Percentiles rank a stretch among this genome's conserved stretches.
These are phyloP conservation scores for Entonaema liquescens DNA, from an alignment of 495 filamentous ascomycete genomes.

Conservation along the genomic window DNA sequence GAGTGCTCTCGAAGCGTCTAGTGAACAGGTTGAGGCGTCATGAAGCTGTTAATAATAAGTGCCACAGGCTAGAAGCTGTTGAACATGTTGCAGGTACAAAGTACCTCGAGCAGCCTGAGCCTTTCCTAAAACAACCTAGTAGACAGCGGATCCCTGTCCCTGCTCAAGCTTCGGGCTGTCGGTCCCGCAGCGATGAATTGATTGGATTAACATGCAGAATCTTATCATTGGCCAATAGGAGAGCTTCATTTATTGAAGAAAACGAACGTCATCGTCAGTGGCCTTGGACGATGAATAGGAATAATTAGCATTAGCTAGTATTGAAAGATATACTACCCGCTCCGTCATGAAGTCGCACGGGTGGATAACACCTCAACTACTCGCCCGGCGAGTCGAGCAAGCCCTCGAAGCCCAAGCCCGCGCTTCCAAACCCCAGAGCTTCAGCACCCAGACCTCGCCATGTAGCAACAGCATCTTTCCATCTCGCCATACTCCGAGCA, in stretches of 20 bases:
- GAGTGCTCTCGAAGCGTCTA: neutral
- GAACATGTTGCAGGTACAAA: neutral
- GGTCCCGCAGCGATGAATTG: conserved; percentile 1
- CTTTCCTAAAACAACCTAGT: neutral
- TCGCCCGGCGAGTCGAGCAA: conserved; percentile 37
- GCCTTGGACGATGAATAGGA: neutral
- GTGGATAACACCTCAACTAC: conserved; percentile 28
- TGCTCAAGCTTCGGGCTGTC: conserved; percentile 7
- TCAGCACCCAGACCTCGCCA: conserved; percentile 21
- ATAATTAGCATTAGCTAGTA: neutral
- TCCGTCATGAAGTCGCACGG: conserved; percentile 32
- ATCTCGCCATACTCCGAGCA: conserved; percentile 21
- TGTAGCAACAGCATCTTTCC: neutral
- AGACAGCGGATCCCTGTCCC: neutral
- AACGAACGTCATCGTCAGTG: conserved; percentile 25
- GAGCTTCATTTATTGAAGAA: conserved; percentile 28
- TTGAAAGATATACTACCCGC: conserved; percentile 5
- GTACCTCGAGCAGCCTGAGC: neutral
- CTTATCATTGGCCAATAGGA: conserved; percentile 18
- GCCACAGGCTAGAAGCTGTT: neutral
- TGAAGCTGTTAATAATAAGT: neutral
- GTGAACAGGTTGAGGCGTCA: neutral
- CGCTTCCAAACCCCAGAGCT: conserved; percentile 10
- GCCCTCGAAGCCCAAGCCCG: conserved; percentile 40
- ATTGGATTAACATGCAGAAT: neutral